These are phyloP conservation scores for Gnetum montanum DNA, from an alignment of 75 land plant species.

Conservation along the genomic window DNA sequence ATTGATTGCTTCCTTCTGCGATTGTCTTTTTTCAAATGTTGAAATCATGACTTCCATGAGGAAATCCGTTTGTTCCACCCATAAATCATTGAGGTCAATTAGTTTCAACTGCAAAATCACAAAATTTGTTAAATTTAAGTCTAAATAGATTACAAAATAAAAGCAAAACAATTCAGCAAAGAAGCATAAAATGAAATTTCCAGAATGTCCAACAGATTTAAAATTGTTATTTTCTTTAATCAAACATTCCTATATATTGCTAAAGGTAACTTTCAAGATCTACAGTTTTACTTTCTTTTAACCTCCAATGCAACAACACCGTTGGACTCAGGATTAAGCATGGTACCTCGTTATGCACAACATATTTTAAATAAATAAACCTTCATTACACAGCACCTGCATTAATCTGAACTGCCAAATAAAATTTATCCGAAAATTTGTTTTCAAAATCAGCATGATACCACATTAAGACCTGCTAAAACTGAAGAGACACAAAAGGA, in stretches of 20 bases:
- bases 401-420: not conserved
- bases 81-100: constrained; percentile 59
- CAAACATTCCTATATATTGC: not conserved
- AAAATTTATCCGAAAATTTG: too few relatives aligned
- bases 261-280: too few relatives aligned
- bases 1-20: constrained; percentile 95
- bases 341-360: too few relatives aligned
- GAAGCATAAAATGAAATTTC: not conserved
- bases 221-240: not conserved
- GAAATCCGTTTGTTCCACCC: constrained; percentile 67
- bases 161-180: not conserved
- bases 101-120: constrained; percentile 57
- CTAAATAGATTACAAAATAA: not conserved
- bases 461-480: too few relatives aligned
- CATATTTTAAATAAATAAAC: too few relatives aligned
- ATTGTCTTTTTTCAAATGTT: constrained; percentile 87
- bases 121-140: not conserved
- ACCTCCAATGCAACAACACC: too few relatives aligned
- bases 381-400: not conserved
- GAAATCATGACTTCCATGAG: constrained; percentile 81
- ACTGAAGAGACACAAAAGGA: too few relatives aligned
- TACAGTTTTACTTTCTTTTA: too few relatives aligned
- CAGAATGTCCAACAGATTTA: not conserved
- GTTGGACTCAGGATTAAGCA: too few relatives aligned
- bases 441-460: too few relatives aligned